Evolutionary conservation across 2,329 filamentous ascomycete species (phyloP), one percentile per base, ranked within the genome.

Genomic region (Colletotrichum destructivum): DNA sequence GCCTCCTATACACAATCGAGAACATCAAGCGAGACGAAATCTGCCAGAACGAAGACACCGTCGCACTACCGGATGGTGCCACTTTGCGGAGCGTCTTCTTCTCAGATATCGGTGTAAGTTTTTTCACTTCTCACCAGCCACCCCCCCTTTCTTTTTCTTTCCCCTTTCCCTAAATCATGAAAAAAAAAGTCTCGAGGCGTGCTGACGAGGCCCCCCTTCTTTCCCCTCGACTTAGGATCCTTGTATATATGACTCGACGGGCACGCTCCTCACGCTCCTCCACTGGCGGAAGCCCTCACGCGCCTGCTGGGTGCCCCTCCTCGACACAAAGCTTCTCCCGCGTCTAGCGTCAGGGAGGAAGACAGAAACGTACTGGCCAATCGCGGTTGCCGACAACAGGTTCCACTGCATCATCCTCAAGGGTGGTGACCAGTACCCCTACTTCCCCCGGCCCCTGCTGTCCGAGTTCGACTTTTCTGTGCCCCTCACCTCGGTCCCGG

Each of bases 331-430:
- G 70, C 90, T 93, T 47, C 87, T 99, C 13, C 88, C 94, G 1
- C 94, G 96, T 73, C 88, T 98, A 4, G 93, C 94, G 0, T 91
- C 90, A 3, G 96, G 96, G 35, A 91, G 92, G 69, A 98, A 98
- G 81, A 89, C 93, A 74, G 96, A 99, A 82, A 90, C 88, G 0
- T 99, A 99, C 85, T 99, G 95, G 89, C 96, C 96, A 1, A 94
- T 99, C 42, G 96, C 96, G 0, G 95, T 98, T 1, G 94, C 96
- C 2, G 91, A 95, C 77, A 89, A 93, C 78, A 96, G 93, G 78
- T 99, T 99, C 82, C 96, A 98, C 86, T 99, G 97, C 84, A 98
- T 99, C 83, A 98, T 99, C 77, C 91, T 99, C 79, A 99, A 99
- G 84, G 96, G 96, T 74, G 93, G 93, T 46, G 96, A 99, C 79